Conservation (phyloP, 352 stramenopile species). For the Phytophthora fragariae region DNA sequence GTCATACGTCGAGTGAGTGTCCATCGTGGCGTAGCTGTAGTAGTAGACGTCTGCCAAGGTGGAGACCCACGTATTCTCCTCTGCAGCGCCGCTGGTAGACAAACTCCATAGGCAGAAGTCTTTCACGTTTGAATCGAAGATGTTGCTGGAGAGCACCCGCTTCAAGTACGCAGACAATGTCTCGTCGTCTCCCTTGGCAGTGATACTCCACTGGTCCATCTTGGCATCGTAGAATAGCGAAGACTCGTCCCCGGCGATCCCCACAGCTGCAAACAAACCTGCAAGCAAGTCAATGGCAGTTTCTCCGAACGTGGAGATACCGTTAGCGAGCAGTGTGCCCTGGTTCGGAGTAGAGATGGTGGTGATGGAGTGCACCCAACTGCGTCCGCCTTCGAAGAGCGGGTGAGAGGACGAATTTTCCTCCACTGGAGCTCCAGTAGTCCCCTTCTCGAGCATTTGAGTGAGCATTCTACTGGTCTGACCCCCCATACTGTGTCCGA, state of each 20-base stretch:
- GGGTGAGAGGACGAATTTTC: conserved; percentile 22
- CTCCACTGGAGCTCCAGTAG: conserved; percentile 24
- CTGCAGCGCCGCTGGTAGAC: conserved; percentile 37
- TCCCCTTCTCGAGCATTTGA: conserved; percentile 55
- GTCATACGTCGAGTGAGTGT: conserved; percentile 35
- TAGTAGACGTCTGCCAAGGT: conserved; percentile 51
- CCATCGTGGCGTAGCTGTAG: conserved; percentile 42
- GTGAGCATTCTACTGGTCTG: conserved; percentile 71
- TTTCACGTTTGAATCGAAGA: conserved; percentile 37
- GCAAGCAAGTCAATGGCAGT: conserved; percentile 22
- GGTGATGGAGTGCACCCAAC: conserved; percentile 66
- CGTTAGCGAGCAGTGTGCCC: conserved; percentile 47
- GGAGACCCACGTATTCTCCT: conserved; percentile 48
- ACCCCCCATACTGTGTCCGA: conserved; percentile 72
- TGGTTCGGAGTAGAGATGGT: conserved; percentile 56
- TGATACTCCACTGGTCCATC: conserved; percentile 43
- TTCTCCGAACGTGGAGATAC: conserved; percentile 36
- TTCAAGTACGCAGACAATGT: conserved; percentile 35
- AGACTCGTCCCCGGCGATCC: conserved; percentile 4
- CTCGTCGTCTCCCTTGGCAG: conserved; percentile 19
- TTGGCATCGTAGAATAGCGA: conserved; percentile 42
- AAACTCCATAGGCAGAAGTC: conserved; percentile 40
- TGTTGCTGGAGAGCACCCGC: conserved; percentile 32
- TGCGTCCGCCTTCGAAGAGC: conserved; percentile 48
- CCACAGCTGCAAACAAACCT: conserved; percentile 9